These are phyloP conservation scores for Vitis amurensis DNA, from an alignment of 164 flowering plant species.

Conservation along the genomic window DNA sequence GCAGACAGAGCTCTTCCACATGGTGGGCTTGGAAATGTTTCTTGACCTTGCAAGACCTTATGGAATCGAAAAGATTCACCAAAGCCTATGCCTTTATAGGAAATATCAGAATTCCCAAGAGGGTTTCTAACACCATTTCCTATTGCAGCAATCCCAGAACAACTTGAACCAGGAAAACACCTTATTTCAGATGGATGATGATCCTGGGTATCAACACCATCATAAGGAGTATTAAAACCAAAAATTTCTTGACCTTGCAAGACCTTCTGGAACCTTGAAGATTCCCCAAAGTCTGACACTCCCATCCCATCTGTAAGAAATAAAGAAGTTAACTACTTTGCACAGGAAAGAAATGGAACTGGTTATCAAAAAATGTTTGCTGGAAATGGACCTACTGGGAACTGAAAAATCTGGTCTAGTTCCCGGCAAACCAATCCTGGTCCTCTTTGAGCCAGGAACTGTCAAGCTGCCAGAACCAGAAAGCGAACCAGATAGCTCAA, in stretches of 20 bases:
- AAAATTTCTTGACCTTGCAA: slow-evolving; percentile 99
- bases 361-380: background rate
- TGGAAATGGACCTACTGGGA: slow-evolving; percentile 45
- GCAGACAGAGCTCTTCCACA: slow-evolving; percentile 27
- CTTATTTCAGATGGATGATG: slow-evolving; percentile 39
- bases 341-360: background rate
- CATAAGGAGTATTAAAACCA: slow-evolving; percentile 43
- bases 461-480: slow-evolving; percentile 43
- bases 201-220: slow-evolving; percentile 38
- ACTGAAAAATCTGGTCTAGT: slow-evolving; percentile 51
- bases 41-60: slow-evolving; percentile 99
- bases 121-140: slow-evolving; percentile 30
- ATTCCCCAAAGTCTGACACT: slow-evolving; percentile 71
- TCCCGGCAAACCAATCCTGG: slow-evolving; percentile 54
- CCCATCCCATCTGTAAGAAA: slow-evolving; percentile 56
- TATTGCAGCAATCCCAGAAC: slow-evolving; percentile 28
- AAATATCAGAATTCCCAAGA: slow-evolving; percentile 27
- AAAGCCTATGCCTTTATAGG: slow-evolving; percentile 45
- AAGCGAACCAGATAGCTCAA: slow-evolving; percentile 65
- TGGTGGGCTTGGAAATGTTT: slow-evolving; percentile 50
- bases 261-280: slow-evolving; percentile 94
- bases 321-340: background rate
- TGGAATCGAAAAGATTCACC: slow-evolving; percentile 69
- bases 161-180: slow-evolving; percentile 29
- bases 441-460: slow-evolving; percentile 61